phyloP scores from a whole-genome alignment of 768 basidiomycete genomes.

The Hericium erinaceus region DNA sequence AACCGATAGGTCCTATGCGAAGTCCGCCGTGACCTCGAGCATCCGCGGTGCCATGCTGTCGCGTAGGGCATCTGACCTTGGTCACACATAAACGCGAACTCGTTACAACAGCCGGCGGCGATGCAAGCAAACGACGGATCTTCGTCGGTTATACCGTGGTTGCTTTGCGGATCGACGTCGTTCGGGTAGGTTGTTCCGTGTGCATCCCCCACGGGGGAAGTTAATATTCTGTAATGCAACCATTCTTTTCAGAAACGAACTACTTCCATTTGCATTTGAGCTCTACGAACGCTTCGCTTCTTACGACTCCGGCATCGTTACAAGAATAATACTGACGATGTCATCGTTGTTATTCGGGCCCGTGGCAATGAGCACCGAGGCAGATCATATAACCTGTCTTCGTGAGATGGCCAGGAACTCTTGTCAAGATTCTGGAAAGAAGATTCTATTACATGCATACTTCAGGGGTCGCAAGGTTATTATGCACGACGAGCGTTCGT shows the following conservation, averaged over 20 bases:
- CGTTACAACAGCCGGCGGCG: not conserved
- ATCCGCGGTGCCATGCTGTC: too few relatives aligned
- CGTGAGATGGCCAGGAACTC: not conserved
- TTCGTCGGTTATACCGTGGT: constrained; percentile 1
- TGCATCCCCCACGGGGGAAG: not conserved
- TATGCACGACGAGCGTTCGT: too few relatives aligned
- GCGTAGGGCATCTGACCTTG: too few relatives aligned
- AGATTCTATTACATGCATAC: too few relatives aligned
- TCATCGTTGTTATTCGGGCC: too few relatives aligned
- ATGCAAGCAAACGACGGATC: not conserved
- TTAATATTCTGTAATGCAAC: not conserved
- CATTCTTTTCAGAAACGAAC: not conserved
- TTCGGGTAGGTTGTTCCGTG: not conserved
- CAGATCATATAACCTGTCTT: too few relatives aligned
- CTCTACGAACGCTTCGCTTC: not conserved
- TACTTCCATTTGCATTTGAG: not conserved
- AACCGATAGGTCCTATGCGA: too few relatives aligned
- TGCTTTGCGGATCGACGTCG: not conserved
- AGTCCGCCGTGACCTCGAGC: too few relatives aligned
- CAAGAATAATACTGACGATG: not conserved
- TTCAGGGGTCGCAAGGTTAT: too few relatives aligned
- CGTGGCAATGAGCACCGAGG: too few relatives aligned
- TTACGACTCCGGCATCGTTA: not conserved
- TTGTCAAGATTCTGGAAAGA: too few relatives aligned
- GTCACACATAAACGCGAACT: too few relatives aligned